These are phyloP conservation scores for Lignosus rhinocerotis DNA, from an alignment of 1,284 basidiomycete species.

Conservation along the genomic window DNA sequence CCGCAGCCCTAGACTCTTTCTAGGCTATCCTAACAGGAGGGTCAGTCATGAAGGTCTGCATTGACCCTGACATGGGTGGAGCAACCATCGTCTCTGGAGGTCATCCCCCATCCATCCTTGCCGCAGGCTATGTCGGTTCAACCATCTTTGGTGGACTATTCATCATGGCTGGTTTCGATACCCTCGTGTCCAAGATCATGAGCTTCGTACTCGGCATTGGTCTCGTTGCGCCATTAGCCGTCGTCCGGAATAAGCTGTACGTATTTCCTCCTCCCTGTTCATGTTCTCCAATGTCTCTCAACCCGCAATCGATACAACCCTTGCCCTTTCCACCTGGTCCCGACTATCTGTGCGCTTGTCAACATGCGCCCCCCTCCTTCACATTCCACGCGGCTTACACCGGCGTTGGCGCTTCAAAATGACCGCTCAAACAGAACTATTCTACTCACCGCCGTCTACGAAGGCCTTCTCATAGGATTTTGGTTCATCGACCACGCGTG, in stretches of 20 bases:
- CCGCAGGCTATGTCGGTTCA: constrained; percentile 78
- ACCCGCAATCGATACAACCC: not conserved
- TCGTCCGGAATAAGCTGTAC: constrained; percentile 82
- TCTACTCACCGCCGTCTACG: constrained; percentile 70
- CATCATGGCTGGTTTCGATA: constrained; percentile 77
- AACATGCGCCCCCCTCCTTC: constrained; percentile 5
- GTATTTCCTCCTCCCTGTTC: constrained; percentile 28
- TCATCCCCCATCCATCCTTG: constrained; percentile 64
- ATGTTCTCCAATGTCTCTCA: no score
- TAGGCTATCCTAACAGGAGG: constrained; percentile 79
- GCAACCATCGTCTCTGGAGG: constrained; percentile 78
- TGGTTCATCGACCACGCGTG: constrained; percentile 86
- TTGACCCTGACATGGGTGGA: constrained; percentile 80
- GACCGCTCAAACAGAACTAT: constrained; percentile 58
- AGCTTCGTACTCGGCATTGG: constrained; percentile 81
- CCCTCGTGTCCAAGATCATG: constrained; percentile 76
- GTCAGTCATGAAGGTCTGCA: constrained; percentile 71
- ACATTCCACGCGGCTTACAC: not conserved
- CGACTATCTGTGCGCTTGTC: constrained; percentile 1
- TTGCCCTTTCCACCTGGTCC: not conserved
- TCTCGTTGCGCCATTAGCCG: constrained; percentile 67
- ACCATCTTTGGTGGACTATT: constrained; percentile 78
- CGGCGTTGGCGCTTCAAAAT: not conserved
- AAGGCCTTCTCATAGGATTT: constrained; percentile 76
- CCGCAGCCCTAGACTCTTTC: not conserved